Conservation (phyloP, 2,329 filamentous ascomycete species). For the Sporothrix globosa region DNA sequence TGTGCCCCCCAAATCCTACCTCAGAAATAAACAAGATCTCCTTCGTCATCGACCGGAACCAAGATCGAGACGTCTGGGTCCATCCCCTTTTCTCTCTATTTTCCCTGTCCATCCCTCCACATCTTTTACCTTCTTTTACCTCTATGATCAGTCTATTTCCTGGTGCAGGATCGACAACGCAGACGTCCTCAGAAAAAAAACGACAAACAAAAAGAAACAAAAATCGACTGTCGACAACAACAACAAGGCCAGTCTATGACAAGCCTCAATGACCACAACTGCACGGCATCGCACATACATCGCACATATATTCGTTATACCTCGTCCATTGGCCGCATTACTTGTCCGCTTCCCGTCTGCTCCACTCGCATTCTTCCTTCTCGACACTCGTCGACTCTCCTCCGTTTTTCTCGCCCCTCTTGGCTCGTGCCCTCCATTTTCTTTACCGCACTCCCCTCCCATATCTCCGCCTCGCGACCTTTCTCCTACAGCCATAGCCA, state of each 20-base stretch:
- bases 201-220: not conserved
- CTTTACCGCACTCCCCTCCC: conserved; percentile 19
- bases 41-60: conserved; percentile 28
- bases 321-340: not conserved
- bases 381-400: not conserved
- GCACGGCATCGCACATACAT: too few species aligned
- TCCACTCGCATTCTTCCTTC: conserved; percentile 17
- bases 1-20: not conserved
- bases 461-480: not conserved
- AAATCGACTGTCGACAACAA: not conserved
- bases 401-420: not conserved
- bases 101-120: conserved; percentile 9
- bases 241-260: conserved; percentile 7
- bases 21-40: conserved; percentile 9
- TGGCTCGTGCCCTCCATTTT: not conserved
- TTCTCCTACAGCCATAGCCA: not conserved
- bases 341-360: not conserved
- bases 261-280: conserved; percentile 7
- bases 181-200: not conserved
- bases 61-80: conserved; percentile 12
- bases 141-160: not conserved
- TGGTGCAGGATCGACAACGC: not conserved
- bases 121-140: not conserved
- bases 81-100: not conserved
- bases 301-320: not conserved